Base-by-base conservation (phyloP, 345 rosid species). In the Theobroma cacao region DNA sequence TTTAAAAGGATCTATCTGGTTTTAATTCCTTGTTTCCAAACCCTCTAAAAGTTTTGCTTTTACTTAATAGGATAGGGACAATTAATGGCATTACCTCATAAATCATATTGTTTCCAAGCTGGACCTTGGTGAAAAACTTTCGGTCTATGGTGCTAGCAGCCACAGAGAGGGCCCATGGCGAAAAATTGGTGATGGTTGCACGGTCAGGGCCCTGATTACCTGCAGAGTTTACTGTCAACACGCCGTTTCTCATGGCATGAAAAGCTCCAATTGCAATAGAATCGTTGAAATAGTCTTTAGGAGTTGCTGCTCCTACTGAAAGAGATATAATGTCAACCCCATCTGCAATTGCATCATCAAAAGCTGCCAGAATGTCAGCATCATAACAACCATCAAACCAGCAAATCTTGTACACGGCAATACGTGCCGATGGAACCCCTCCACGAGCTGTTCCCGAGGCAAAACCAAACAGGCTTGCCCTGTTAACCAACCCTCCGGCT, bases 161-260 rank as follows among this genome's bases (percentile, higher is more conserved):
- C 50, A 87, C 89, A 0, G 89, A 82, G 77, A 87, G 73, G 17
- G 65, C 62, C 89, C 89, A 85, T 2, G 89, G 91, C 5, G 87
- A 81, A 11, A 75, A 59, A 30, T 80, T 85, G 5, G 15, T 13
- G 22, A 79, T 73, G 1, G 79, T 17, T 9, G 62, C 38, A 30
- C 1, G 69, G 0, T 3, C 1, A 40, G 81, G 80, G 7, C 87
- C 82, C 0, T 24, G 5, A 31, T 89, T 87, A 0, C 88, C 88
- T 0, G 85, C 86, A 0, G 79, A 9, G 41, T 28, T 24, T 1
- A 84, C 83, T 1, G 87, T 81, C 63, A 89, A 69, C 0, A 89
- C 80, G 0, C 82, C 78, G 4, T 82, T 65, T 28, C 40, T 52
- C 85, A 84, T 74, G 1, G 90, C 88, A 69, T 82, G 83, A 45